Conservation (phyloP, 805 yeast genomes). For the Candida chauliodis region DNA sequence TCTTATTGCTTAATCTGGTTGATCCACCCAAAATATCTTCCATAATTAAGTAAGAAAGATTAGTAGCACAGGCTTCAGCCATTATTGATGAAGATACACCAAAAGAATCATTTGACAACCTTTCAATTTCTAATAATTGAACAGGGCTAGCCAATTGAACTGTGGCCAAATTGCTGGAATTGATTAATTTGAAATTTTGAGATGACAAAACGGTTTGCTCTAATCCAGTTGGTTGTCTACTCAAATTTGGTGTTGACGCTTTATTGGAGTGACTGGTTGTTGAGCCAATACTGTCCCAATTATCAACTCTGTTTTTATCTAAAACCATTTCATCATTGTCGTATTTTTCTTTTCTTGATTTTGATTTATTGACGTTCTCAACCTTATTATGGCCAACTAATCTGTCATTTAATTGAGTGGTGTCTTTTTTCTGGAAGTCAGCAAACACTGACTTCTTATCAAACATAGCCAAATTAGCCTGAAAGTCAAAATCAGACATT, state of each 20-base stretch:
- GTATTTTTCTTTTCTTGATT: constrained; percentile 45
- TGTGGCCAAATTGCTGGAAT: constrained; percentile 18
- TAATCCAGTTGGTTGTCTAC: constrained; percentile 9
- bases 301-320: constrained; percentile 37
- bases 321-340: constrained; percentile 76
- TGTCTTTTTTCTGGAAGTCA: constrained; percentile 65
- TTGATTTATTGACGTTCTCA: constrained; percentile 18
- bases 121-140: constrained; percentile 74
- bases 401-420: constrained; percentile 54
- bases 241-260: constrained; percentile 15
- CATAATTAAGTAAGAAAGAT: constrained; percentile 57
- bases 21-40: constrained; percentile 63
- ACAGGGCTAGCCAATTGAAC: constrained; percentile 71
- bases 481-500: constrained; percentile 78
- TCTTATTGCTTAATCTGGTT: constrained; percentile 52
- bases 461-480: constrained; percentile 73
- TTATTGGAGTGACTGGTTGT: constrained; percentile 2
- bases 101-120: constrained; percentile 47
- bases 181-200: constrained; percentile 16
- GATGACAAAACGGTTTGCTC: not conserved
- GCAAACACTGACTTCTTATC: constrained; percentile 79
- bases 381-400: constrained; percentile 73
- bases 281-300: constrained; percentile 50
- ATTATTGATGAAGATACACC: constrained; percentile 47
- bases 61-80: constrained; percentile 67